These are phyloP conservation scores for Ilyonectria robusta DNA, from an alignment of 2,329 filamentous ascomycete genomes.

Conservation along the genomic window DNA sequence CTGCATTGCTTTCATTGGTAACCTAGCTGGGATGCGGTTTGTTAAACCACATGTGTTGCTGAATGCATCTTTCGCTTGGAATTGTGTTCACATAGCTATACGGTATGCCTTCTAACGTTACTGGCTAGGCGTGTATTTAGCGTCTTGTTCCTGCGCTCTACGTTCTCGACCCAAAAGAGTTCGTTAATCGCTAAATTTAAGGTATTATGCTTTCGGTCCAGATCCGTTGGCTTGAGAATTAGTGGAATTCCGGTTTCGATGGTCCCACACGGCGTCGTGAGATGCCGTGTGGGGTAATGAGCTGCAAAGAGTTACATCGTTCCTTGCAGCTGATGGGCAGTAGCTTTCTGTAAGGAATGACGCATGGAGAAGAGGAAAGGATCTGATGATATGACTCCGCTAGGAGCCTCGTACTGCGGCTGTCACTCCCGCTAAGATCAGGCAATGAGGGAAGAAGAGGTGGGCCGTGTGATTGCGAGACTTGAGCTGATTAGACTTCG, in stretches of 20 bases:
- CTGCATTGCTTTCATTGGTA: too few species aligned
- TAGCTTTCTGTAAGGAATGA: background rate
- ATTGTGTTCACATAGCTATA: background rate
- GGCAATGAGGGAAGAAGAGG: background rate
- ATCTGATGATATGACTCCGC: background rate
- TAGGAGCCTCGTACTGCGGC: background rate
- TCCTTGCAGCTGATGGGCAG: background rate
- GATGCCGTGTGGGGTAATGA: background rate
- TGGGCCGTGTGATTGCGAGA: background rate
- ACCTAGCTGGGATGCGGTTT: background rate
- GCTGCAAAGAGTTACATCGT: background rate
- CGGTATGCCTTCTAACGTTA: background rate
- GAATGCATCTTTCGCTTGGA: background rate
- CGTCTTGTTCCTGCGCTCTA: background rate
- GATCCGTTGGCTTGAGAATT: background rate
- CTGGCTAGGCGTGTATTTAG: background rate
- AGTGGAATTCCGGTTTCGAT: background rate
- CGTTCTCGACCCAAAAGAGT: background rate
- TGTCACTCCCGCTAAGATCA: background rate
- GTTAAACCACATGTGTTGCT: background rate
- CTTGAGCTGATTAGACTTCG: background rate
- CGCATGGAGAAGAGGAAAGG: background rate
- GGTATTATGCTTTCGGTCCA: background rate
- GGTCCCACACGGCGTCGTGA: constrained; percentile 4
- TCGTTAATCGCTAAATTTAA: background rate